Conservation (phyloP, 2,329 filamentous ascomycete genomes). For the Colletotrichum horii region DNA sequence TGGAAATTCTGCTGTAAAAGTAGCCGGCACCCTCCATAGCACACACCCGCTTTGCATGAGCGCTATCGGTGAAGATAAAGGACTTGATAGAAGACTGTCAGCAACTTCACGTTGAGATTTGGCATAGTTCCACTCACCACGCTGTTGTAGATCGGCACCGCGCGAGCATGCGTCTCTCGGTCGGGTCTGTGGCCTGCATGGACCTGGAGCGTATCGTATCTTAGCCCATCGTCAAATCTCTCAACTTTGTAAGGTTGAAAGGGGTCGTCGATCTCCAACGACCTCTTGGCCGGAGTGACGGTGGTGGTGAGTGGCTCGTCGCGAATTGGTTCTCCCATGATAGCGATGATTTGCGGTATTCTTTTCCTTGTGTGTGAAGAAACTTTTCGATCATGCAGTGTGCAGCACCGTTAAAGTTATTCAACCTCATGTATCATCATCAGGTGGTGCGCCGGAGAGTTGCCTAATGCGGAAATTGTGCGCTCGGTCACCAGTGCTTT, state of each 20-base stretch:
- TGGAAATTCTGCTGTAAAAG: conserved; percentile 96
- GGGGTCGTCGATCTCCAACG: background rate
- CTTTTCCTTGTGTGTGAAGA: background rate
- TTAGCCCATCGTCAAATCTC: background rate
- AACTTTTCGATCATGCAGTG: background rate
- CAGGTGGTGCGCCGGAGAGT: background rate
- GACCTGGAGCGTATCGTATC: background rate
- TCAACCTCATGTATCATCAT: background rate
- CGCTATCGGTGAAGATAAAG: conserved; percentile 92
- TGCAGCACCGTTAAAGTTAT: background rate
- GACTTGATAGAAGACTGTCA: conserved; percentile 56
- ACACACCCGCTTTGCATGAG: conserved; percentile 91
- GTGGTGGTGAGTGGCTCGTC: background rate
- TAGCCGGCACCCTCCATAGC: conserved; percentile 96
- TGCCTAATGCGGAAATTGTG: background rate
- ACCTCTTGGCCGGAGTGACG: background rate
- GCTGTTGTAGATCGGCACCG: background rate
- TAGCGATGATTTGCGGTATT: background rate
- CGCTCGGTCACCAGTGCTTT: background rate
- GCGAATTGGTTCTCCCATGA: background rate
- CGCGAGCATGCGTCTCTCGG: background rate
- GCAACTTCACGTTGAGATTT: background rate
- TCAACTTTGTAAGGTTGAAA: background rate
- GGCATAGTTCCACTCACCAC: background rate
- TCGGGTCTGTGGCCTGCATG: background rate